Base-by-base conservation (phyloP, 257 asterid genomes). In the Parsonsia alboflavescens region DNA sequence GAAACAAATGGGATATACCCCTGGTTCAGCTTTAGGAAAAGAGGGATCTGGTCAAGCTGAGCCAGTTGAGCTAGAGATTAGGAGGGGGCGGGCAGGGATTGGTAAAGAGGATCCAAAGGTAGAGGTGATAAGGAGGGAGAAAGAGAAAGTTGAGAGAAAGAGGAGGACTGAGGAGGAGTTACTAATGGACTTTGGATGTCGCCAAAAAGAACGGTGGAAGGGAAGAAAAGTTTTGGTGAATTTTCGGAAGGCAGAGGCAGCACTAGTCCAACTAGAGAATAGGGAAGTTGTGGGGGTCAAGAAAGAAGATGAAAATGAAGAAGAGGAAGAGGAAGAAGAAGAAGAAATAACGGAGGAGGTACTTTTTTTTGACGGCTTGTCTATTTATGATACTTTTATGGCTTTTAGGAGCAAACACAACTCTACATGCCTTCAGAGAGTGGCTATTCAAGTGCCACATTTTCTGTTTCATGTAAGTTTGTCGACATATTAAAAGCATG, bases 1-100 rank as follows among this genome's bases (percentile, higher is more conserved):
- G 73, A 94, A 94, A 77, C 97, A 88, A 75, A 94, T 94, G 97
- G 99, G 99, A 17, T 94, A 94, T 80, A 85, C 91, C 77, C 97
- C 99, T 13, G 97, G 99, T 71, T 85, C 93, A 30, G 89, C 96
- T 33, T 80, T 94, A 81, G 97, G 99, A 22, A 94, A 89, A 84
- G 96, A 90, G 71, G 92, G 96, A 21, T 88, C 96, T 0, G 97
- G 99, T 22, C 79, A 83, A 76, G 85, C 85, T 68, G 97, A 88
- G 77, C 99, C 97, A 0, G 84, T 94, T 75, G 85, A 79, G 52
- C 79, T 90, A n/a, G 92, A 94, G 73, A 92, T 94, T 75, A 82
- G 93, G 80, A 87, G 99, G 84, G 88, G 97, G 1, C 85, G 98
- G 17, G 96, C 86, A 7, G 99, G 98, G 72, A 89, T 94, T 2